Base-by-base conservation (phyloP, 306 rosid genomes). In the Cicer cuneatum region DNA sequence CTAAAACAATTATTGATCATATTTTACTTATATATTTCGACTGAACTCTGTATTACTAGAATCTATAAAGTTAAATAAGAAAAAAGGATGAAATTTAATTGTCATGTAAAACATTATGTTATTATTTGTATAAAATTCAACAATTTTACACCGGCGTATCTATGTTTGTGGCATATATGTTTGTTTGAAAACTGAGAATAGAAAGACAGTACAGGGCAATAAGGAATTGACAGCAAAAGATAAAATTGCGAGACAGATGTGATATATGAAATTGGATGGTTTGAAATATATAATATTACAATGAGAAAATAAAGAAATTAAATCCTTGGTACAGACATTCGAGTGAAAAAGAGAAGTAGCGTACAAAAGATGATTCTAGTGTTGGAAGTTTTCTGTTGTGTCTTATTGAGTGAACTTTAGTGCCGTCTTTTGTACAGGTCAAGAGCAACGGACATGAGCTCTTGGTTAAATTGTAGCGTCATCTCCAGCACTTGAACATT, bases 311-410 rank as follows among this genome's bases (percentile, higher is more conserved):
- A 39, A 48, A 46, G 13, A 66, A 42, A 66, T 53, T 11, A 3
- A 3, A 29, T 29, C 33, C 14, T n/a, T 21, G 14, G 0, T 47
- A 18, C 47, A 58, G 51, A 53, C 12, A 48, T 57, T 62, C 58
- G 56, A 67, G 48, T 74, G 16, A 63, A 71, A 71, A 62, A 53
- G 61, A 71, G 13, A 14, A 51, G 67, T 15, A 14, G 73, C 9
- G 49, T 60, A 48, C 66, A 40, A 62, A 69, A 62, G 7, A 61
- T 78, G 65, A 70, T 52, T 51, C 76, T 19, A 41, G 71, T 11
- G n/a, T 72, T 78, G 83, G 73, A 72, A 53, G 58, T 45, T 64
- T 79, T 67, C 74, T 79, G 62, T 54, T 79, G 73, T 72, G 78
- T 79, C 78, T 53, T 79, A 64, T 80, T 68, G 72, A 80, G 45